Base-by-base conservation (phyloP, 2,329 filamentous ascomycete species). In the Sporothrix inflata region DNA sequence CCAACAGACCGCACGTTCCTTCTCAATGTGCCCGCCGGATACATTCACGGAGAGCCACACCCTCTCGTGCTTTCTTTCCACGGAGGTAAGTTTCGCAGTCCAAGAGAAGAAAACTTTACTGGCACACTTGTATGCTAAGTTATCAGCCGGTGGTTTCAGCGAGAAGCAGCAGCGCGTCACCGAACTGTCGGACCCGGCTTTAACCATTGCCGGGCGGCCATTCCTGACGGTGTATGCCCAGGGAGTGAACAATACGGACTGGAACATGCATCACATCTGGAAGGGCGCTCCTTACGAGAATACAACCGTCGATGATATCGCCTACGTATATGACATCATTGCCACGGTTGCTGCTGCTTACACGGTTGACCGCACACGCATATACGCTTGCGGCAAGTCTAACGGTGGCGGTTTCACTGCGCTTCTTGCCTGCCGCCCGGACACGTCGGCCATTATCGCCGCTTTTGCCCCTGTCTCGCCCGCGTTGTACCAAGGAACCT, bases 351-450 rank as follows among this genome's bases (percentile, higher is more conserved):
- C 72, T 14, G 63, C 40, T 7, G 12, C 40, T 14, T 73, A 73
- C 63, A 60, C 53, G 0, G 53, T 73, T 27, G 72, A 73, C 63
- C 72, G 68, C 47, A 42, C 69, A n/a, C 72, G 72, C 51, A 69
- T 73, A 63, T 73, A 73, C 47, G 72, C 72, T 16, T 73, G 72
- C 45, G 72, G 72, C n/a, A 73, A 73, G 63, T 71, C 72, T 16
- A 73, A 73, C 53, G 72, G 72, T 12, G 69, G 72, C 34, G 72
- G 72, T 5, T 73, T 73, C 69, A 73, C 72, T 5, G 72, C 72
- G 2, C 63, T 73, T 8, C 68, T 73, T 66, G 69, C 72, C 51
- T 73, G 72, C 55, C 72, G 72, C 40, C 72, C 69, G 3, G 72
- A 73, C 61, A 73, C 72, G 7, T 71, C 72, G 3, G 72, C 72